Percentiles rank a stretch among this genome's conserved stretches.
Evolutionary conservation across 768 basidiomycete species (phyloP).

Genomic region (Tylopilus felleus): DNA sequence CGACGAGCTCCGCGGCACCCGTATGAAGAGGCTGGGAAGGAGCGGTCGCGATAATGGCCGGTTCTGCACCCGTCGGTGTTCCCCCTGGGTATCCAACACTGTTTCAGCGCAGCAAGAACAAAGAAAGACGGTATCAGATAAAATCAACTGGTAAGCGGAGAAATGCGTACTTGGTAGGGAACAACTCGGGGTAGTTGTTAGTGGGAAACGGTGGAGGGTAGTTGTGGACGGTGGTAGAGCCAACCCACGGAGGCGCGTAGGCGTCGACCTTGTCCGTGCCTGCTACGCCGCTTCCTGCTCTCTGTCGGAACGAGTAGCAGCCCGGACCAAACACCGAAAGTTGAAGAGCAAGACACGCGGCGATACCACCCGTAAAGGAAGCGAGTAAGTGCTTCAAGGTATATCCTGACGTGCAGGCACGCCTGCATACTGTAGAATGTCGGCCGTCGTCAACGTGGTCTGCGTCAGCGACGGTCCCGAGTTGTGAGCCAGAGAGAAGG

Average conservation of each 20-base stretch:
- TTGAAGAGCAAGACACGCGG: slow-evolving; percentile 50
- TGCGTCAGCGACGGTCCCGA: slow-evolving; percentile 7
- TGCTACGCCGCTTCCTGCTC: not conserved
- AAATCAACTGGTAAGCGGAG: too few relatives aligned
- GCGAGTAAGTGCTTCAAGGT: slow-evolving; percentile 35
- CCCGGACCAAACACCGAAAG: slow-evolving; percentile 34
- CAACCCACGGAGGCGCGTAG: slow-evolving; percentile 64
- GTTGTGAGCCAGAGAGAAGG: slow-evolving; percentile 32
- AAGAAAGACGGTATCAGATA: not conserved
- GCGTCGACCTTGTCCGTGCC: slow-evolving; percentile 24
- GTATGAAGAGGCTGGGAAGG: slow-evolving; percentile 78
- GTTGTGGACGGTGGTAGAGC: slow-evolving; percentile 64
- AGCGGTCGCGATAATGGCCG: slow-evolving; percentile 68
- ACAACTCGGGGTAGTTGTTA: slow-evolving; percentile 66
- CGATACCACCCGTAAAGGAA: slow-evolving; percentile 54
- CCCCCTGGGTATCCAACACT: slow-evolving; percentile 71
- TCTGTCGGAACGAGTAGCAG: slow-evolving; percentile 30
- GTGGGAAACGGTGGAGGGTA: slow-evolving; percentile 75
- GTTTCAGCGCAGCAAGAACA: not conserved
- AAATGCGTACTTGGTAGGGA: slow-evolving; percentile 52
- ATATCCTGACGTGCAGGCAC: slow-evolving; percentile 16
- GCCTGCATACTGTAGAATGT: slow-evolving; percentile 10
- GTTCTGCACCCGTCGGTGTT: slow-evolving; percentile 78
- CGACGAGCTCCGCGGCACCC: slow-evolving; percentile 61
- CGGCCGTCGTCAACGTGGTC: slow-evolving; percentile 3